Evolutionary conservation across 2,329 filamentous ascomycete species (phyloP).

Genomic region (Cladosporium austrohemisphaericum): DNA sequence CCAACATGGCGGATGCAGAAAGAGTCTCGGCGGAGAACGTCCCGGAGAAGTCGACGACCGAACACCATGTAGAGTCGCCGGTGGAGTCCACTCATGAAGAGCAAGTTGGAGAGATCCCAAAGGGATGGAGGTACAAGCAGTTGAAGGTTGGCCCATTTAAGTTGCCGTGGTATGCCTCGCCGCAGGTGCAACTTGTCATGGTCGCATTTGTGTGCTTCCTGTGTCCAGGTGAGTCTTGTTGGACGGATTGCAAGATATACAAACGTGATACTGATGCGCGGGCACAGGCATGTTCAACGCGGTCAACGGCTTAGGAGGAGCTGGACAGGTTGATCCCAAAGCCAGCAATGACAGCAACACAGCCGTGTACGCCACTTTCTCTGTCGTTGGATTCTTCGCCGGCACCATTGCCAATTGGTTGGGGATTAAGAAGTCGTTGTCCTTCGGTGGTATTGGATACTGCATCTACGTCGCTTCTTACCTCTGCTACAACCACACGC

Average conservation of each 20-base stretch:
- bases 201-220: conserved; percentile 53
- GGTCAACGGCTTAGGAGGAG: conserved; percentile 49
- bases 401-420: conserved; percentile 73
- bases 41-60: conserved; percentile 21
- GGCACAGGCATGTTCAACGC: conserved; percentile 49
- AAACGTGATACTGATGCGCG: conserved; percentile 9
- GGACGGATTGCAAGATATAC: not conserved
- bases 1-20: conserved; percentile 5
- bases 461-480: conserved; percentile 69
- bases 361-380: conserved; percentile 70
- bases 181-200: conserved; percentile 46
- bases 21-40: conserved; percentile 17
- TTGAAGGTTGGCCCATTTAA: conserved; percentile 39
- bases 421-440: conserved; percentile 64
- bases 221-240: conserved; percentile 39
- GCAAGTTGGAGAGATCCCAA: conserved; percentile 34
- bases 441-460: conserved; percentile 73
- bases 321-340: conserved; percentile 44
- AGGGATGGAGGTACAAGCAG: conserved; percentile 47
- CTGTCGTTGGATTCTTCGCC: conserved; percentile 60
- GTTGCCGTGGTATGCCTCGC: conserved; percentile 49
- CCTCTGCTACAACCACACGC: conserved; percentile 65
- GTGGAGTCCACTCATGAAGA: conserved; percentile 16
- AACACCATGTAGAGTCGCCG: conserved; percentile 16
- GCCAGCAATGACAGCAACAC: conserved; percentile 63